Conservation (phyloP, 768 basidiomycete genomes). For the Hysterangium stoloniferum region DNA sequence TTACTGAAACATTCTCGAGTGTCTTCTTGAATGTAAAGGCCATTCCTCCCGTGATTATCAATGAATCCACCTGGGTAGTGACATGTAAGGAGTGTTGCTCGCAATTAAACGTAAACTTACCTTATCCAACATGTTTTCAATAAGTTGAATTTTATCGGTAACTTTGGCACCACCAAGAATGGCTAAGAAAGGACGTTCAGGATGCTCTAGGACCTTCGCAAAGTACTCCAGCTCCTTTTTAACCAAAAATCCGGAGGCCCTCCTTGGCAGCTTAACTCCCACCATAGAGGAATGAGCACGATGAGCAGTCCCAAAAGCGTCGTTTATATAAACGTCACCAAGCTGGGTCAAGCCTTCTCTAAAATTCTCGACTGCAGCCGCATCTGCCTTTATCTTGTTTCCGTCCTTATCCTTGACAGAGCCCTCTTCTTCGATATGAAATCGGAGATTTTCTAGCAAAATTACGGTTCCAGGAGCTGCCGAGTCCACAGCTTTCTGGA, state of each 20-base stretch:
- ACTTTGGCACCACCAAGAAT: constrained; percentile 99
- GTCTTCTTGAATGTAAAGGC: constrained; percentile 99
- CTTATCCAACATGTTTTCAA: constrained; percentile 99
- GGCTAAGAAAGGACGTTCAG: constrained; percentile 93
- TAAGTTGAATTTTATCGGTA: constrained; percentile 97
- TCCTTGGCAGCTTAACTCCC: constrained; percentile 84
- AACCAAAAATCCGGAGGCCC: constrained; percentile 93
- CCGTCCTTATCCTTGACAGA: constrained; percentile 90
- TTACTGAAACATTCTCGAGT: constrained; percentile 65
- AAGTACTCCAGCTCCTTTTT: constrained; percentile 99
- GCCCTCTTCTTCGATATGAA: constrained; percentile 98
- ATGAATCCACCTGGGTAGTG: constrained; percentile 66
- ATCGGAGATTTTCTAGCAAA: constrained; percentile 95
- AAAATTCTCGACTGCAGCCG: constrained; percentile 73
- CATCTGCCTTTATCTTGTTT: constrained; percentile 89
- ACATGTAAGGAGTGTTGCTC: constrained; percentile 4
- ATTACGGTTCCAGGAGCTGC: constrained; percentile 66
- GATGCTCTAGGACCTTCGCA: constrained; percentile 92
- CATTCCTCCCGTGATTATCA: constrained; percentile 98
- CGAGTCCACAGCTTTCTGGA: constrained; percentile 67
- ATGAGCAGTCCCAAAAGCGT: constrained; percentile 98
- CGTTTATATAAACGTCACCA: constrained; percentile 96
- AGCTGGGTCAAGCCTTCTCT: constrained; percentile 81
- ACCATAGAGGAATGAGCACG: constrained; percentile 99
- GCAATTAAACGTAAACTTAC: constrained; percentile 28